Percentiles rank a stretch among this genome's conserved stretches.
phyloP scores from a whole-genome alignment of 495 filamentous ascomycete species.

The Neurospora sp. region DNA sequence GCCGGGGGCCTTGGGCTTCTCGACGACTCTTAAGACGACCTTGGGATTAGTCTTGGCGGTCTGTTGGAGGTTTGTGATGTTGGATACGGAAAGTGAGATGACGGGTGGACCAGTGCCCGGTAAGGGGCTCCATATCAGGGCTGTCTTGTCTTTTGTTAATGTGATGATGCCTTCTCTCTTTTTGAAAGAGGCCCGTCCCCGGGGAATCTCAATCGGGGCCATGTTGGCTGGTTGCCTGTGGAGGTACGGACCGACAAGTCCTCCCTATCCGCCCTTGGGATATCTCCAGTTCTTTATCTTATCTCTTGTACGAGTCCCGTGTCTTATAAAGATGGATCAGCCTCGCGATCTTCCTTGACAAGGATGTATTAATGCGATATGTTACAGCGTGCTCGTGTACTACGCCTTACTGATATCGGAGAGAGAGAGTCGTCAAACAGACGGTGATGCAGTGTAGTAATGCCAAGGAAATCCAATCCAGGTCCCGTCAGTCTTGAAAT shows the following conservation, averaged over 20 bases:
- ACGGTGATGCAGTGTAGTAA: background rate
- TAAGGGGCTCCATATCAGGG: conserved; percentile 71
- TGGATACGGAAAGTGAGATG: conserved; percentile 58
- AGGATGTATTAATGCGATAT: background rate
- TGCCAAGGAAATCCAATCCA: background rate
- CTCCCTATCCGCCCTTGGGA: background rate
- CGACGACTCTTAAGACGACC: conserved; percentile 84
- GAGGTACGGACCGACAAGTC: background rate
- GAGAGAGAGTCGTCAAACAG: background rate
- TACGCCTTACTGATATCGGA: background rate
- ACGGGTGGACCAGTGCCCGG: conserved; percentile 42
- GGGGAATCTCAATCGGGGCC: conserved; percentile 45
- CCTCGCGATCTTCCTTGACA: background rate
- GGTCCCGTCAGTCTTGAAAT: background rate
- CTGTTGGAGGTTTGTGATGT: conserved; percentile 87
- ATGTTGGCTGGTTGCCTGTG: conserved; percentile 4
- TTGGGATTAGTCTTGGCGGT: conserved; percentile 73
- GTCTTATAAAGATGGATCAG: background rate
- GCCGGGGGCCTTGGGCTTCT: conserved; percentile 44
- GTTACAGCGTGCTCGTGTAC: background rate
- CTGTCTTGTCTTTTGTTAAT: conserved; percentile 55
- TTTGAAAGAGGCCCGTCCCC: conserved; percentile 74
- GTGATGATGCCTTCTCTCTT: conserved; percentile 88
- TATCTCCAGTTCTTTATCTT: background rate
- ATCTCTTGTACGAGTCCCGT: background rate